Conservation (phyloP, 1,284 basidiomycete genomes). For the Leccinum angustisporum region DNA sequence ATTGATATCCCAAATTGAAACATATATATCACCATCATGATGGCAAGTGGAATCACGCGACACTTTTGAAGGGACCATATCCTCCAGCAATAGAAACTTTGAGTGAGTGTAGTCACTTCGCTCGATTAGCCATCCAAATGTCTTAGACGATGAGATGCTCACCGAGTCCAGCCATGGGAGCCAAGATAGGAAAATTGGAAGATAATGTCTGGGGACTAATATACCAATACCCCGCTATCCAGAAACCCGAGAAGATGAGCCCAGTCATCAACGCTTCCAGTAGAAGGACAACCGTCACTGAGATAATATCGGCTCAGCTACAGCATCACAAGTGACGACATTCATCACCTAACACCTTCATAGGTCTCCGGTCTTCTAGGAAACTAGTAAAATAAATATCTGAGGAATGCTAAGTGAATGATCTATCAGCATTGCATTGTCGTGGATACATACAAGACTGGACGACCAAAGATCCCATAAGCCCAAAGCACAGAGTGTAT, state of each 20-base stretch:
- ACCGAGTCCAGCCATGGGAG: conserved; percentile 17
- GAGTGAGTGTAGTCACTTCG: conserved; percentile 21
- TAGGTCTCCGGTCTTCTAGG: conserved; percentile 2
- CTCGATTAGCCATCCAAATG: not conserved
- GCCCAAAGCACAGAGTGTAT: not conserved
- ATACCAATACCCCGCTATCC: not conserved
- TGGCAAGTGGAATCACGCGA: not conserved
- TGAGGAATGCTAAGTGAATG: not conserved
- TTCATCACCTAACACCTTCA: conserved; percentile 6
- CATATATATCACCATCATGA: not conserved
- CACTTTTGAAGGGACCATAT: not conserved
- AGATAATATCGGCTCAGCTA: not conserved
- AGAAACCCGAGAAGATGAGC: conserved; percentile 16
- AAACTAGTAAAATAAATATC: conserved; percentile 9
- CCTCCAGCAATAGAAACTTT: conserved; percentile 14
- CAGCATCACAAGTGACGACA: not conserved
- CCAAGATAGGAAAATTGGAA: not conserved
- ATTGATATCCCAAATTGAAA: conserved; percentile 2
- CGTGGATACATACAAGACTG: not conserved
- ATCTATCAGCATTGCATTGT: not conserved
- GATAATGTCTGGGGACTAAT: not conserved
- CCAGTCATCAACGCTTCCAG: conserved; percentile 19
- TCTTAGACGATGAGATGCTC: not conserved
- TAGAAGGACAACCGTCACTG: conserved; percentile 18
- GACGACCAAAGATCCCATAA: not conserved